Percentiles rank a stretch among this genome's conserved stretches.
Conservation (phyloP, 495 filamentous ascomycete species). For the Penicillium antarcticum region DNA sequence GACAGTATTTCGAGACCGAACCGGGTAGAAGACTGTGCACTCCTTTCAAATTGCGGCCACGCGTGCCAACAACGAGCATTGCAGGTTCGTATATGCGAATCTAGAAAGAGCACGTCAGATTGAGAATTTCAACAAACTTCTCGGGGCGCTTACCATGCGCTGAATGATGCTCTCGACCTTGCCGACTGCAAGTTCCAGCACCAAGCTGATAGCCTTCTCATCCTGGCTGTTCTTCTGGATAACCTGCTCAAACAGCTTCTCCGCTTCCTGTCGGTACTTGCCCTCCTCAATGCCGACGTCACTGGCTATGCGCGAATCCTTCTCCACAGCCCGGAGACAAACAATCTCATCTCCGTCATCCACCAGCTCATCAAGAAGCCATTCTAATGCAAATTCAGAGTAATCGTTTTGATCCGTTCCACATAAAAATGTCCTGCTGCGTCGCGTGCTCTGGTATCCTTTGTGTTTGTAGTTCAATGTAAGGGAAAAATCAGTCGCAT, state of each 20-base stretch:
- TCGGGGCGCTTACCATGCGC: conserved; percentile 65
- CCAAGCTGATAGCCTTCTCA: conserved; percentile 81
- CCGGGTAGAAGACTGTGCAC: conserved; percentile 88
- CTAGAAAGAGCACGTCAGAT: conserved; percentile 41
- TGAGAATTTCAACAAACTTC: conserved; percentile 23
- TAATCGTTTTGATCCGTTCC: conserved; percentile 94
- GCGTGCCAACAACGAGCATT: conserved; percentile 92
- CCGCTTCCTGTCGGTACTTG: conserved; percentile 77
- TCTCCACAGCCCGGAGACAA: conserved; percentile 87
- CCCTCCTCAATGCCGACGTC: conserved; percentile 66
- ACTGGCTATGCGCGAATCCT: conserved; percentile 69
- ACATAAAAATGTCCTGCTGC: conserved; percentile 88
- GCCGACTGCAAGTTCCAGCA: conserved; percentile 86
- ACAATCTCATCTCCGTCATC: conserved; percentile 97
- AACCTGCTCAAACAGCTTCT: conserved; percentile 69
- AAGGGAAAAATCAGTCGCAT: conserved; percentile 74
- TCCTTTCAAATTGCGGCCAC: conserved; percentile 80
- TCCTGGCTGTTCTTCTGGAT: conserved; percentile 74
- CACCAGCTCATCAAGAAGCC: conserved; percentile 90
- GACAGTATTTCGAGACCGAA: conserved; percentile 93
- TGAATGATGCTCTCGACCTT: conserved; percentile 93
- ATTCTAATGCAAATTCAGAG: conserved; percentile 91
- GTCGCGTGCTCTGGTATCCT: conserved; percentile 78
- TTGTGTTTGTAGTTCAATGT: conserved; percentile 86
- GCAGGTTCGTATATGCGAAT: conserved; percentile 93